These are phyloP conservation scores for Thymus mandschuricus DNA, from an alignment of 257 asterid species.

Conservation along the genomic window DNA sequence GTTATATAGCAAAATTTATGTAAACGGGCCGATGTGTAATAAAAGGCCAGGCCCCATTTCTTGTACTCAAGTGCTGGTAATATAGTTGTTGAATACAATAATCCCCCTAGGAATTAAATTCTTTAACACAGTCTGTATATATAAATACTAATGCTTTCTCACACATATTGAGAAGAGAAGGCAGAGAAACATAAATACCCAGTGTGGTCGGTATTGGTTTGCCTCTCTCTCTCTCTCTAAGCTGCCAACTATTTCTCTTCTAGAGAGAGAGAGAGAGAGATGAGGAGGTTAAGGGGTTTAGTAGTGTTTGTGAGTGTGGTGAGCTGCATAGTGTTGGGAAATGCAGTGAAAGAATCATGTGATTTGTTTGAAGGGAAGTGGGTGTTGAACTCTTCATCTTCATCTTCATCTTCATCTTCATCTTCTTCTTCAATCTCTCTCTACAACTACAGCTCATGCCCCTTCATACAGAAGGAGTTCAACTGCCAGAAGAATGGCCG, in stretches of 20 bases:
- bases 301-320: slow-evolving; percentile 9
- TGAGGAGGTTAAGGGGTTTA: slow-evolving; percentile 28
- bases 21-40: too few species aligned
- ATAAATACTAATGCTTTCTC: too few species aligned
- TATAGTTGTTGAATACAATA: too few species aligned
- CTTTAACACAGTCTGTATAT: too few species aligned
- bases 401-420: not conserved
- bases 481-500: slow-evolving; percentile 79
- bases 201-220: not conserved
- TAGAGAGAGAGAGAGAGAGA: slow-evolving; percentile 20
- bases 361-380: slow-evolving; percentile 69
- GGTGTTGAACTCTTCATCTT: slow-evolving; percentile 35
- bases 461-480: slow-evolving; percentile 78
- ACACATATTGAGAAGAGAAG: too few species aligned
- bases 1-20: too few species aligned
- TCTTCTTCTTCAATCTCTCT: slow-evolving; percentile 47
- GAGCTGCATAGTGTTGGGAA: not conserved
- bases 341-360: slow-evolving; percentile 41
- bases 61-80: too few species aligned
- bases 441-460: slow-evolving; percentile 64
- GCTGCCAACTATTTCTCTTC: not conserved
- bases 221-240: slow-evolving; percentile 21
- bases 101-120: too few species aligned
- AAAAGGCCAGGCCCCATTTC: too few species aligned
- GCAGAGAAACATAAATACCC: slow-evolving; percentile 3